These are phyloP conservation scores for Rosa persica DNA, from an alignment of 306 rosid species.

Conservation along the genomic window DNA sequence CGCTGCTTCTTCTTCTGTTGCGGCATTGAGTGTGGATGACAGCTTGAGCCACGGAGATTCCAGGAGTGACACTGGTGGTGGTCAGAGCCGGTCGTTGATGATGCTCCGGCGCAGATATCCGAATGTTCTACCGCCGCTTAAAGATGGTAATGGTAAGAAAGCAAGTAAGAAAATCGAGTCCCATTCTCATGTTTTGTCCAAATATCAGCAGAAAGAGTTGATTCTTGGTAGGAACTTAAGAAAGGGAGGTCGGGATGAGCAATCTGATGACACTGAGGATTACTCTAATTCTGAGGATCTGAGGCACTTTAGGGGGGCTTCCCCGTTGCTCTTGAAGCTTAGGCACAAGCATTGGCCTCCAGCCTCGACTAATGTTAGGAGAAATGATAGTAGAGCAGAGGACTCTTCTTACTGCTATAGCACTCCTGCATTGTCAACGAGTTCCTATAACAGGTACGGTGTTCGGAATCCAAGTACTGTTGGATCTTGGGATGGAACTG, in stretches of 20 bases:
- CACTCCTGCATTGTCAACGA: constrained; percentile 92
- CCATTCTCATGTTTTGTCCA: constrained; percentile 48
- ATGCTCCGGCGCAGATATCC: constrained; percentile 47
- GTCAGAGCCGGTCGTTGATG: constrained; percentile 49
- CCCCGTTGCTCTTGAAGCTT: constrained; percentile 68
- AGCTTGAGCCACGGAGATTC: constrained; percentile 62
- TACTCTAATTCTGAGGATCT: constrained; percentile 69
- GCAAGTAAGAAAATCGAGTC: constrained; percentile 48
- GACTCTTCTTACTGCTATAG: constrained; percentile 86
- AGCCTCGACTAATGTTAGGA: constrained; percentile 51
- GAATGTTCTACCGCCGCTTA: constrained; percentile 34
- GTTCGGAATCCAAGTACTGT: constrained; percentile 71
- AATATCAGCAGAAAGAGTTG: constrained; percentile 42
- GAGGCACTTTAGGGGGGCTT: constrained; percentile 49
- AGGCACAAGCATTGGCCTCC: constrained; percentile 62
- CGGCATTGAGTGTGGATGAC: constrained; percentile 56
- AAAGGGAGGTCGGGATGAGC: constrained; percentile 25
- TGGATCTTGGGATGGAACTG: constrained; percentile 92
- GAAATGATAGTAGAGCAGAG: constrained; percentile 49
- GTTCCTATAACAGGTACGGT: constrained; percentile 68
- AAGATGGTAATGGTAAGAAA: constrained; percentile 28
- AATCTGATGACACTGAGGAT: constrained; percentile 70
- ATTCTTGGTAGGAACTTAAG: constrained; percentile 37
- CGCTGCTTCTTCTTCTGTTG: constrained; percentile 56
- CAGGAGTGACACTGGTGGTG: constrained; percentile 53